Base-by-base conservation (phyloP, 2,329 filamentous ascomycete species). In the Aspergillus sp. region DNA sequence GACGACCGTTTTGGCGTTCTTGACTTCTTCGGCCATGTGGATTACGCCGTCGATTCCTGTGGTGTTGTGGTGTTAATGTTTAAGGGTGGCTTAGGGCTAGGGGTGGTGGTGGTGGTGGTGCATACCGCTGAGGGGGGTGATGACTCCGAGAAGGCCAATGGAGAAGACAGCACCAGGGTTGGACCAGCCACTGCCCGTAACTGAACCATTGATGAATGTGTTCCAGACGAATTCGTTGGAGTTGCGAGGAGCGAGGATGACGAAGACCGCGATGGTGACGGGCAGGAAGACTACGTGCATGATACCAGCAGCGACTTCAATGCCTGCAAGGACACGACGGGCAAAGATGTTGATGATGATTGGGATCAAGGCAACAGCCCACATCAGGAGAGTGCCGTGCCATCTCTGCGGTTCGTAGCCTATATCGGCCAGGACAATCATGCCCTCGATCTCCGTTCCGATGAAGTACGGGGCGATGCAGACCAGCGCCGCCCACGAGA, bases 291-390 rank as follows among this genome's bases (percentile, higher is more conserved):
- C 61, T 5, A 67, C 56, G 52, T 68, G 66, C 64, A 67, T 64
- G 40, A 64, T 54, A 3, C 62, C 62, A 1, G 55, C 60, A 1
- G 47, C 52, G 11, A 64, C 49, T 40, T 64, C 62, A 8, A 64
- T 60, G 4, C 52, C 25, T 2, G 54, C 31, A 0, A 63, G 57
- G 3, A 64, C n/a, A 14, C 62, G 62, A 17, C 62, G 60, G 5
- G 50, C 65, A 57, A 81, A 74, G 0, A 80, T 80, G 64, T 84
- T 84, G 71, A 84, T 76, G 15, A 81, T 66, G 17, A 83, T 76
- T 2, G 76, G 76, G 19, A 82, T 75, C 4, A 77, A 44, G 2
- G 80, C 71, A 33, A 82, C 75, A 3, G 75, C 76, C 70, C 80
- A 82, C 19, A 81, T 76, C 0, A 84, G 65, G 3, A 85, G 66